phyloP scores from a whole-genome alignment of 257 asterid species.

The Thymus mandschuricus region DNA sequence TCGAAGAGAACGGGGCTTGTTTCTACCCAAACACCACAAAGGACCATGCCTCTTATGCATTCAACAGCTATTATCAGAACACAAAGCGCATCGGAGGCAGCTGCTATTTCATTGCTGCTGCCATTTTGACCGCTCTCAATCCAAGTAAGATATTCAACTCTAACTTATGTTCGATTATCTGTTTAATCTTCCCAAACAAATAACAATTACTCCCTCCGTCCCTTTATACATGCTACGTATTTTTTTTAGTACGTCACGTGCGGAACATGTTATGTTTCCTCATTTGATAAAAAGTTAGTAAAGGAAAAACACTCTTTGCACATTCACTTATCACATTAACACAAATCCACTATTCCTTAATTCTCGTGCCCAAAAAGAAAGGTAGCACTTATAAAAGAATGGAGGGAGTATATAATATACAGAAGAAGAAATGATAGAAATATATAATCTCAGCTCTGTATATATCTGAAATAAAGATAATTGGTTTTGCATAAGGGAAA shows the following conservation, averaged over 20 bases:
- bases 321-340: too few relatives aligned
- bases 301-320: too few relatives aligned
- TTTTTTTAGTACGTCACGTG: too few relatives aligned
- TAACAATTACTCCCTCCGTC: too few relatives aligned
- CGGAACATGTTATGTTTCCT: too few relatives aligned
- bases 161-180: not conserved
- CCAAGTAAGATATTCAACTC: conserved; percentile 57
- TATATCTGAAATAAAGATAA: not conserved
- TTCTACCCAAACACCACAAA: conserved; percentile 49
- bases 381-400: too few relatives aligned
- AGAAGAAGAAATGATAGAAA: too few relatives aligned
- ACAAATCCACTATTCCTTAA: not conserved
- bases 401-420: too few relatives aligned
- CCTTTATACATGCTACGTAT: too few relatives aligned
- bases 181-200: too few relatives aligned
- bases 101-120: conserved; percentile 75
- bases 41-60: conserved; percentile 75
- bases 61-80: conserved; percentile 78
- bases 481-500: not conserved
- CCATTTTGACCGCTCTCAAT: conserved; percentile 53
- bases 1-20: conserved; percentile 47
- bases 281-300: too few relatives aligned
- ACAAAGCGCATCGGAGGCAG: conserved; percentile 58
- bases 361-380: too few relatives aligned
- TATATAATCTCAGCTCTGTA: not conserved